These are phyloP conservation scores for Heimioporus sp. DNA, from an alignment of 768 basidiomycete species.

Conservation along the genomic window DNA sequence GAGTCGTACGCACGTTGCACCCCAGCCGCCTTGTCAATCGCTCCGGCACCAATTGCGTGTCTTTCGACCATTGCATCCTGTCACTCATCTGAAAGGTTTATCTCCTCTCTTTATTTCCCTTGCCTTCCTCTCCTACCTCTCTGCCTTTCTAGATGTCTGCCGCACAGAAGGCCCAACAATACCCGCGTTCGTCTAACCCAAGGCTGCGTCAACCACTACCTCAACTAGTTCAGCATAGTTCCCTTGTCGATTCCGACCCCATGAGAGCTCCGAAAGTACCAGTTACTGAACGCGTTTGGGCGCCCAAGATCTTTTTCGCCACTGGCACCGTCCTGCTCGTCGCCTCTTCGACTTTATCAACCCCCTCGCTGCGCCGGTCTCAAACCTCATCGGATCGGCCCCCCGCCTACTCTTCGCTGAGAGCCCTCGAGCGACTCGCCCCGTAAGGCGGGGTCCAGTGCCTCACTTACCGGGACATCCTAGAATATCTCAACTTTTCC, in stretches of 20 bases:
- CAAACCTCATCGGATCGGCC: slow-evolving; percentile 92
- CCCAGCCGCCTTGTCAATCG: slow-evolving; percentile 26
- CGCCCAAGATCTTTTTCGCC: slow-evolving; percentile 91
- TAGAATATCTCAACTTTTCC: slow-evolving; percentile 90
- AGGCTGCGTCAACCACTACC: slow-evolving; percentile 77
- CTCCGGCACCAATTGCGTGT: no score
- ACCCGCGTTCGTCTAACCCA: slow-evolving; percentile 86
- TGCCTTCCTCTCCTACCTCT: neutral
- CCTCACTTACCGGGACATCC: slow-evolving; percentile 97
- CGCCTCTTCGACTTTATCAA: slow-evolving; percentile 80
- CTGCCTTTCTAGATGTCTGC: slow-evolving; percentile 45
- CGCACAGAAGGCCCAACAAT: slow-evolving; percentile 82
- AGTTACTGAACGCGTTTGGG: slow-evolving; percentile 74
- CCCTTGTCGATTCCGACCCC: slow-evolving; percentile 54
- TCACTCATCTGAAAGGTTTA: slow-evolving; percentile 10
- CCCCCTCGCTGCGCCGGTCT: slow-evolving; percentile 87
- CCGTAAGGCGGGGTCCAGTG: slow-evolving; percentile 89
- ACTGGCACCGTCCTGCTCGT: slow-evolving; percentile 68
- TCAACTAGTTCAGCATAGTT: slow-evolving; percentile 89
- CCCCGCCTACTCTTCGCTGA: slow-evolving; percentile 94
- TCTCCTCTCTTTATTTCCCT: neutral
- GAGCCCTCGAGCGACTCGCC: slow-evolving; percentile 86
- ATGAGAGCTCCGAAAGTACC: no score
- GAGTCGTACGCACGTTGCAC: slow-evolving; percentile 33
- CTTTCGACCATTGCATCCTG: no score